Base-by-base conservation (phyloP, 441 rosid genomes). In the Adansonia madagascariensis region DNA sequence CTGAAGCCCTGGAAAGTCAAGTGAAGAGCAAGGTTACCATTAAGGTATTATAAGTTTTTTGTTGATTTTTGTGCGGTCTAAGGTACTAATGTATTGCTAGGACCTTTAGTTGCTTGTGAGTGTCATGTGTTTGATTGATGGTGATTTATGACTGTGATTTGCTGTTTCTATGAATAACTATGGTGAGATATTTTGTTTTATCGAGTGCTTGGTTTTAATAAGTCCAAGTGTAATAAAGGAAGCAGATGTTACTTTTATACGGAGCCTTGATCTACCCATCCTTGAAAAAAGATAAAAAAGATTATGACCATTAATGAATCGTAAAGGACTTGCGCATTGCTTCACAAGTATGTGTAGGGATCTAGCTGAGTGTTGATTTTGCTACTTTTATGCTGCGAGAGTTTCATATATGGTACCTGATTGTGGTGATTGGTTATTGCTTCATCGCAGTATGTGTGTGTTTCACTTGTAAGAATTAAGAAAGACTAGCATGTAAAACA, bases 11-110 rank as follows among this genome's bases (percentile, higher is more conserved):
- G 84, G 97, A 93, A 83, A 80, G 87, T 67, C 94, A 93, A 83
- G 97, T 93, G 85, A 93, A 92, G 88, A 91, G 91, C 86, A 95
- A 95, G 89, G 97, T 95, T 59, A n/a, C 91, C 9, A 85, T 95
- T 75, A 90, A 91, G 99, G 99, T 93, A 80, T 71, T 4, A 35
- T 35, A 35, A 35, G 11, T 3, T 49, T 24, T 69, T 15, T 22
- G 18, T 69, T 49, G 39, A 49, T 47, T 55, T 69, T 69, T 69
- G 6, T 49, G 56, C 52, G 17, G 53, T 49, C 35, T 71, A 71
- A 53, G 75, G 49, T 71, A 22, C 22, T n/a, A 31, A 71, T n/a
- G 0, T 35, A 11, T 52, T 53, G 47, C 47, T 9, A n/a, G 27
- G 53, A 35, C 15, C 10, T 71, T 15, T 47, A 60, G 41, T 6